These are phyloP conservation scores for Rhododendron simsii DNA, from an alignment of 148 eudicot species.

Conservation along the genomic window DNA sequence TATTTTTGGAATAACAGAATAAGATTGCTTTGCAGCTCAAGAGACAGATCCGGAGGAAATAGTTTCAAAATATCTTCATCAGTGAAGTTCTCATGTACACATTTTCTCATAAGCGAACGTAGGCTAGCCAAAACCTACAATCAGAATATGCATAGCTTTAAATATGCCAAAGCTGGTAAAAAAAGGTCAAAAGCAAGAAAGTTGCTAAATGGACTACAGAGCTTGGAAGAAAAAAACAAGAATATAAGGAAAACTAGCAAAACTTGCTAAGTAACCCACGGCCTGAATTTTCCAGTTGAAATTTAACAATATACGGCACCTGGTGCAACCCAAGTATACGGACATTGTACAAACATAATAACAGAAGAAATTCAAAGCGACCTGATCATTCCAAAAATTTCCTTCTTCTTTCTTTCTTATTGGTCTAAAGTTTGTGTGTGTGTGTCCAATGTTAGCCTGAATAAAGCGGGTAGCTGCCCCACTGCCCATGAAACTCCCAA, in stretches of 20 bases:
- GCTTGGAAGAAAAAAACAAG: neutral
- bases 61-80: slow-evolving; percentile 20
- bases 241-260: neutral
- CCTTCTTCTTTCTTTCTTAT: neutral
- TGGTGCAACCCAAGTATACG: neutral
- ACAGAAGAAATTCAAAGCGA: neutral
- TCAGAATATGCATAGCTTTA: neutral
- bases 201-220: neutral
- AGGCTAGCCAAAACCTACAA: slow-evolving; percentile 32
- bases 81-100: slow-evolving; percentile 12
- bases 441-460: neutral
- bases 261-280: slow-evolving; percentile 1
- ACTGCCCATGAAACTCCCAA: neutral
- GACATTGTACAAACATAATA: neutral
- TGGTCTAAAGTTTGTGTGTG: neutral
- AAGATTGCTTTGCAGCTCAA: slow-evolving; percentile 22
- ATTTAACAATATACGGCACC: neutral
- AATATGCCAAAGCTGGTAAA: neutral
- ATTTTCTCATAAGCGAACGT: slow-evolving; percentile 29
- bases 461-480: neutral
- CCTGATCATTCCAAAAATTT: neutral
- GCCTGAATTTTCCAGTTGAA: neutral
- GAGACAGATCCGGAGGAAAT: slow-evolving; percentile 24
- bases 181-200: neutral
- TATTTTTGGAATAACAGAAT: slow-evolving; percentile 17